Evolutionary conservation across 2,329 filamentous ascomycete species (phyloP).

Genomic region (Epichloe festucae): DNA sequence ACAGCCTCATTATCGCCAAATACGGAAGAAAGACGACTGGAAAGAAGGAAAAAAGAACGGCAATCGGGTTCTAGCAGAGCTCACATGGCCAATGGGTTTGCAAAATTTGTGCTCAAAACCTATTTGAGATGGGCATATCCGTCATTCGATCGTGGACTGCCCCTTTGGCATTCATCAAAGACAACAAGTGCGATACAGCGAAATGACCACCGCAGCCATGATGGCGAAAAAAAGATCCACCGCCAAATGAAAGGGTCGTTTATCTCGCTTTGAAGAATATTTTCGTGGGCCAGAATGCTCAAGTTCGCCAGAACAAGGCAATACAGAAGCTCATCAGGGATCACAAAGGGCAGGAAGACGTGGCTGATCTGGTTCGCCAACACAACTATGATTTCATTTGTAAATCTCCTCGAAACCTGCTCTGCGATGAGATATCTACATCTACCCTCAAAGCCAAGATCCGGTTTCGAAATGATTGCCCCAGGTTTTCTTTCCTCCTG

Average conservation of each 20-base stretch:
- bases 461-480: neutral
- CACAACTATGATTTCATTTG: neutral
- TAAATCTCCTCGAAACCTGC: neutral
- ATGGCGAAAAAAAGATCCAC: neutral
- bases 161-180: neutral
- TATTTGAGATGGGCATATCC: neutral
- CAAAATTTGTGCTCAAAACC: neutral
- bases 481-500: too few species aligned
- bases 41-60: neutral
- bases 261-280: neutral
- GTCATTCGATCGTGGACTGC: too few species aligned
- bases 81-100: neutral
- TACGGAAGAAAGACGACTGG: neutral
- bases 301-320: neutral
- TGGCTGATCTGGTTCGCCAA: neutral
- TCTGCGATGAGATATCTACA: neutral
- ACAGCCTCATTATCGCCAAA: neutral
- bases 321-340: neutral
- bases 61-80: neutral
- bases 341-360: neutral
- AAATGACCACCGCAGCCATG: neutral
- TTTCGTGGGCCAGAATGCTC: neutral
- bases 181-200: neutral
- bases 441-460: conserved; percentile 4
- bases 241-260: neutral